phyloP scores from a whole-genome alignment of 257 asterid genomes.

The Petrea volubilis region DNA sequence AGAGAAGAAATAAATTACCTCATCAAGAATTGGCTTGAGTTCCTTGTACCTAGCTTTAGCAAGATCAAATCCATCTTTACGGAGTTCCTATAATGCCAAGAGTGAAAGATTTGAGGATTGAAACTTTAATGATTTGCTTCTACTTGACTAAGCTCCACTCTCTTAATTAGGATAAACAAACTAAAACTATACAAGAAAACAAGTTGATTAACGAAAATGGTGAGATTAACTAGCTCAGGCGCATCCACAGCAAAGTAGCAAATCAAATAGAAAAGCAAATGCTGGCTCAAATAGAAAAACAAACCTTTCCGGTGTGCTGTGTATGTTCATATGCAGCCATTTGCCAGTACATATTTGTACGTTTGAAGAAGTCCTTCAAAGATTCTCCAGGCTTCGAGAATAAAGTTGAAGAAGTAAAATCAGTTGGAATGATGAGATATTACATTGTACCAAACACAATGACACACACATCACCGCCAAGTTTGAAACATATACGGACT shows the following conservation, averaged over 20 bases:
- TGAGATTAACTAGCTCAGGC: not conserved
- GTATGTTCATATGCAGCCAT: conserved; percentile 99
- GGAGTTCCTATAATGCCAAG: conserved; percentile 65
- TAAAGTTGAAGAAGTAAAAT: conserved; percentile 18
- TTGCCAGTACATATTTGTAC: conserved; percentile 98
- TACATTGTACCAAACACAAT: not conserved
- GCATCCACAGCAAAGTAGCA: not conserved
- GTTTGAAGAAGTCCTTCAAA: conserved; percentile 85
- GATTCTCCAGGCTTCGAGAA: conserved; percentile 82
- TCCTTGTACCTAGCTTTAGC: conserved; percentile 92
- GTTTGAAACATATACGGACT: not conserved
- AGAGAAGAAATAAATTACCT: conserved; percentile 48
- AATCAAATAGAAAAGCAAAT: not conserved
- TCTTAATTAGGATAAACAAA: not conserved
- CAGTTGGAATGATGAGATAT: not conserved
- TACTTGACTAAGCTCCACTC: too few relatives aligned
- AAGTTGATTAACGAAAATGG: not conserved
- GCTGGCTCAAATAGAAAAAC: conserved; percentile 28
- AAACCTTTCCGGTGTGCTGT: conserved; percentile 97
- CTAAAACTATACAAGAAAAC: not conserved
- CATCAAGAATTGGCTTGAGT: conserved; percentile 91
- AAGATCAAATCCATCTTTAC: conserved; percentile 97
- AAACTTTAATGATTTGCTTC: not conserved
- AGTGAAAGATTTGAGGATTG: not conserved
- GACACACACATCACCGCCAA: not conserved